Evolutionary conservation across 192 early-diverging fungal species (phyloP), one percentile per base, ranked within the genome.

Genomic region (Coemansia sp.): DNA sequence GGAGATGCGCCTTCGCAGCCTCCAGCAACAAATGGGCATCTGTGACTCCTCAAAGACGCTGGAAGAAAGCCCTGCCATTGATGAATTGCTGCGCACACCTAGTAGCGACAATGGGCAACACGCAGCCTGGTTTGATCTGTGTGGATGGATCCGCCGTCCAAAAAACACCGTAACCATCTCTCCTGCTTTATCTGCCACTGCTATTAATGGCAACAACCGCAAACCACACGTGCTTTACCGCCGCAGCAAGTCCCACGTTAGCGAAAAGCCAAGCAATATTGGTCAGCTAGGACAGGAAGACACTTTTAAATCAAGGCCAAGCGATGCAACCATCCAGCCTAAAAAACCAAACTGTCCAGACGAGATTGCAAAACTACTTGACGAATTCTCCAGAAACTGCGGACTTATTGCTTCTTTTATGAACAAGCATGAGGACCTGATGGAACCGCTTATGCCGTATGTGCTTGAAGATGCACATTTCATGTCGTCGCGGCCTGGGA

Each of bases 191-290:
- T 54, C 51, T 8, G 51, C 51, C 4, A 22, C 13, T 15, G 11
- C 51, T 15, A 26, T 6, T 2, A 54, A 39, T 6, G 36, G 32
- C n/a, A 41, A 19, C 41, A 8, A 16, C 10, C 46, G 63, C 3
- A 80, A 80, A 39, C 73, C 69, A 39, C 46, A 66, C 4, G 63
- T 72, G 0, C 63, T 80, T 40, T 63, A 69, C 22, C 69, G 78
- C 21, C 69, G 66, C n/a, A 63, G 69, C 22, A 47, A 60, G 19
- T 36, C 54, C 12, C 59, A 55, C 3, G 46, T 47, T 32, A 67
- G 41, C 57, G 66, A 41, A 11, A 66, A 64, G 49, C 62, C 72
- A 6, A 68, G 54, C 66, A 74, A 59, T 59, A 6, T 59, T 18
- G 26, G 11, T 13, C 21, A 21, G 51, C 51, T 26, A 54, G 26